Evolutionary conservation across 192 early-diverging fungal species (phyloP).

Genomic region (Podila minutissima): DNA sequence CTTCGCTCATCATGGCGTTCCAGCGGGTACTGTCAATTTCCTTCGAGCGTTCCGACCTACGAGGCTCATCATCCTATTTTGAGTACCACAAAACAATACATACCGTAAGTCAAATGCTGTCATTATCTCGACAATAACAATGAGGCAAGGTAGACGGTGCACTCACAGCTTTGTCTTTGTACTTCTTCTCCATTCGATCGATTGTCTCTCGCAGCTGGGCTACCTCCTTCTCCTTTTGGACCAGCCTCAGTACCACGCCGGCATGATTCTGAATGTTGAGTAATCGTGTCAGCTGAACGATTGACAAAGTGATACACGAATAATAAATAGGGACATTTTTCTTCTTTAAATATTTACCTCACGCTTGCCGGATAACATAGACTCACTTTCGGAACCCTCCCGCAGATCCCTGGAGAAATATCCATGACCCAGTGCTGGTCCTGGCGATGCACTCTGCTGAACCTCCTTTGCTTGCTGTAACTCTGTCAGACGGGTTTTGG

Average conservation of each 20-base stretch:
- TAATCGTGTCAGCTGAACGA: neutral
- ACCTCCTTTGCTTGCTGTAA: conserved; percentile 8
- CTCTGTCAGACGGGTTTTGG: conserved; percentile 15
- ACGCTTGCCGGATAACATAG: conserved; percentile 22
- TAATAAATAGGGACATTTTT: neutral
- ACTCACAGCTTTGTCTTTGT: conserved; percentile 55
- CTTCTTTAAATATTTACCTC: conserved; percentile 19
- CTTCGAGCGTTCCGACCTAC: conserved; percentile 44
- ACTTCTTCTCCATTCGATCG: conserved; percentile 49
- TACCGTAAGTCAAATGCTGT: neutral
- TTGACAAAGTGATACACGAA: conserved; percentile 1
- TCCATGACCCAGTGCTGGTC: conserved; percentile 1
- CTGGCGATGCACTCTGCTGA: conserved; percentile 12
- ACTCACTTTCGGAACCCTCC: conserved; percentile 33
- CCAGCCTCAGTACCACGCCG: conserved; percentile 48
- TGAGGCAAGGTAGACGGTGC: neutral
- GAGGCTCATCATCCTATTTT: conserved; percentile 44
- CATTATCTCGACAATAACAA: neutral
- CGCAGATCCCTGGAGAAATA: conserved; percentile 9
- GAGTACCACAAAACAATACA: neutral
- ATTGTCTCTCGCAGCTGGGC: conserved; percentile 46
- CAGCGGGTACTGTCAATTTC: conserved; percentile 47
- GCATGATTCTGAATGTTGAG: conserved; percentile 34
- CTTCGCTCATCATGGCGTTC: conserved; percentile 49
- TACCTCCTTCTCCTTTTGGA: conserved; percentile 51